Evolutionary conservation across 345 rosid species (phyloP).

Genomic region (Zanthoxylum bungeanum): DNA sequence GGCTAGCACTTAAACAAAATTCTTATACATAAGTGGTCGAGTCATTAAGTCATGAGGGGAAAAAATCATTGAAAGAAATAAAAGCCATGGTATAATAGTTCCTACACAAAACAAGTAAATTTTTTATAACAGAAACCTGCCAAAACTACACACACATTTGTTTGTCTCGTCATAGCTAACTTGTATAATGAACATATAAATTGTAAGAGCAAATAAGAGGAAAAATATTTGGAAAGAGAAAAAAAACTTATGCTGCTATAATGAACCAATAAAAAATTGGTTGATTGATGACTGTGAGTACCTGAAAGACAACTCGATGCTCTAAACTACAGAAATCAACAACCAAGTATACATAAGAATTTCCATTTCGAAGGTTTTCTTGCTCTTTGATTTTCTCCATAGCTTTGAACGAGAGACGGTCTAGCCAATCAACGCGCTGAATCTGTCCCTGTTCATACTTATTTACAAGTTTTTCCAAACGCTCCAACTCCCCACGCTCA

Average conservation of each 20-base stretch:
- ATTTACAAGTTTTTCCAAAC: slow-evolving; percentile 85
- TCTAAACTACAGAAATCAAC: slow-evolving; percentile 91
- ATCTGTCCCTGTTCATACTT: slow-evolving; percentile 93
- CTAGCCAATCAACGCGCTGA: slow-evolving; percentile 85
- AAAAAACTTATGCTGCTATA: neutral
- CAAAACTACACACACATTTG: neutral
- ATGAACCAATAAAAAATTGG: neutral
- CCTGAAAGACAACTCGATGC: slow-evolving; percentile 98
- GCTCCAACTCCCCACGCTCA: slow-evolving; percentile 93
- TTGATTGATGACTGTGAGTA: slow-evolving; percentile 23
- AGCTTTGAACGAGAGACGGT: slow-evolving; percentile 79
- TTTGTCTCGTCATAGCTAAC: neutral
- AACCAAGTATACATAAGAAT: slow-evolving; percentile 68
- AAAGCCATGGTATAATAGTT: neutral
- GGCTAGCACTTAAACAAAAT: neutral
- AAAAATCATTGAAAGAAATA: neutral
- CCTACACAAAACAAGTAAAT: neutral
- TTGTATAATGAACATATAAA: neutral
- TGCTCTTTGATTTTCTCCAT: slow-evolving; percentile 77
- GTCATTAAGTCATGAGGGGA: neutral
- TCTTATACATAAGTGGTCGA: neutral
- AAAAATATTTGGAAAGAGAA: neutral
- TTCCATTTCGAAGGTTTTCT: slow-evolving; percentile 69
- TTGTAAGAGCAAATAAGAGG: neutral
- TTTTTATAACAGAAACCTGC: neutral